phyloP scores from a whole-genome alignment of 2,329 filamentous ascomycete genomes.

The Claviceps pusilla region DNA sequence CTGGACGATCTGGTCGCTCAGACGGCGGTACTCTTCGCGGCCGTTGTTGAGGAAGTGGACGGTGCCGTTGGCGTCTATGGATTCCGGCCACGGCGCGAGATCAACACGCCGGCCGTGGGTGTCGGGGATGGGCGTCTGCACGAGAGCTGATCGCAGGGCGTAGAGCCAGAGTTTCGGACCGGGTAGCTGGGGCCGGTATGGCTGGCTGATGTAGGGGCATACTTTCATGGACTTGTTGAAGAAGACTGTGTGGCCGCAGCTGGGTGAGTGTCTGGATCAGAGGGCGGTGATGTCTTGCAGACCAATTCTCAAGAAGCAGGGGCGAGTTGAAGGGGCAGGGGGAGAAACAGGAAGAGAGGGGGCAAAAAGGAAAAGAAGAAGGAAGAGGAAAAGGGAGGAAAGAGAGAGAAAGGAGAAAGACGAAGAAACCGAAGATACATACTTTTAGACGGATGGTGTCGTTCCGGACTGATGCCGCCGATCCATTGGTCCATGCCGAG shows the following conservation, averaged over 20 bases:
- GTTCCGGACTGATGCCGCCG: conserved; percentile 20
- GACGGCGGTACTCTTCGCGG: conserved; percentile 15
- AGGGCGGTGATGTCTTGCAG: no score
- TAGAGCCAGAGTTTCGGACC: conserved; percentile 10
- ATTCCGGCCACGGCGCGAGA: conserved; percentile 27
- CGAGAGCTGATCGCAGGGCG: conserved; percentile 18
- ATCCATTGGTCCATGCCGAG: conserved; percentile 27
- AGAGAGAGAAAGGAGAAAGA: no score
- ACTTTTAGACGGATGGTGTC: conserved; percentile 16
- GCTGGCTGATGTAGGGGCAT: conserved; percentile 22
- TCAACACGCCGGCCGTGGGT: conserved; percentile 23
- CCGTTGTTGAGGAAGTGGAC: conserved; percentile 21
- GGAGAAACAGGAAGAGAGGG: no score
- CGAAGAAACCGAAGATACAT: background rate
- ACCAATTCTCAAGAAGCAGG: no score
- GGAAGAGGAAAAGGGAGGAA: background rate
- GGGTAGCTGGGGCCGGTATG: conserved; percentile 13
- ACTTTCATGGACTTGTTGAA: conserved; percentile 24
- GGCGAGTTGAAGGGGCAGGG: no score
- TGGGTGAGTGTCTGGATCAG: no score
- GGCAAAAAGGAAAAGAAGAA: no score
- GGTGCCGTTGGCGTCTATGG: conserved; percentile 17
- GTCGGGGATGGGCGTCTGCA: conserved; percentile 20
- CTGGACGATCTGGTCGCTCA: conserved; percentile 16
- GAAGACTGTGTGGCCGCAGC: conserved; percentile 16